Conservation (phyloP, 2,329 filamentous ascomycete genomes). For the Coniochaeta prunicola region DNA sequence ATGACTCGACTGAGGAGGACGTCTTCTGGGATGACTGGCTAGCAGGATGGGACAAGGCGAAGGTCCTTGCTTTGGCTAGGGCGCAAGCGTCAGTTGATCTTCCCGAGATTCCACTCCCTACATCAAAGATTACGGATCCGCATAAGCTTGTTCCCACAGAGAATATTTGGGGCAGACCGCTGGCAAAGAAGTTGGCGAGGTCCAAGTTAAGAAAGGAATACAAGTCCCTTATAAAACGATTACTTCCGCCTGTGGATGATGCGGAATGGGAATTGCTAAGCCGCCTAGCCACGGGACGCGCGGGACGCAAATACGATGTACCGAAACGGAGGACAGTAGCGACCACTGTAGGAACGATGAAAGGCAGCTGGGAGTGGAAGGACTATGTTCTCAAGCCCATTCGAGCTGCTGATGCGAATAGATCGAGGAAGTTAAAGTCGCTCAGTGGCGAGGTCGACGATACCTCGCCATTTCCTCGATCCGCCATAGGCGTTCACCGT, state of each 20-base stretch:
- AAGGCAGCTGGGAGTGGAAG: conserved; percentile 33
- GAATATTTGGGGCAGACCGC: conserved; percentile 43
- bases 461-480: conserved; percentile 21
- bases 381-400: conserved; percentile 30
- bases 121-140: conserved; percentile 24
- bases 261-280: conserved; percentile 50
- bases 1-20: conserved; percentile 2
- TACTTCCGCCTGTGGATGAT: conserved; percentile 46
- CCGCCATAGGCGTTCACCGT: conserved; percentile 22
- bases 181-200: conserved; percentile 28
- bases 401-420: conserved; percentile 28
- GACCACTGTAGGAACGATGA: neutral
- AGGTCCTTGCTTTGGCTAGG: conserved; percentile 31
- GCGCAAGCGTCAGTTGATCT: conserved; percentile 29
- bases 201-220: conserved; percentile 41
- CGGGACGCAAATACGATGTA: conserved; percentile 27
- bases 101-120: conserved; percentile 19
- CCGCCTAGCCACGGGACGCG: conserved; percentile 35
- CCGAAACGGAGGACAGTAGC: conserved; percentile 28
- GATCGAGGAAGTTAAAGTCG: conserved; percentile 24
- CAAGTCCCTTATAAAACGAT: conserved; percentile 32
- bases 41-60: conserved; percentile 40
- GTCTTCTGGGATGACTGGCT: conserved; percentile 29
- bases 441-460: conserved; percentile 30
- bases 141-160: conserved; percentile 26